Evolutionary conservation across 176 grass and related monocot genomes (phyloP).

Genomic region (Puya raimondii): DNA sequence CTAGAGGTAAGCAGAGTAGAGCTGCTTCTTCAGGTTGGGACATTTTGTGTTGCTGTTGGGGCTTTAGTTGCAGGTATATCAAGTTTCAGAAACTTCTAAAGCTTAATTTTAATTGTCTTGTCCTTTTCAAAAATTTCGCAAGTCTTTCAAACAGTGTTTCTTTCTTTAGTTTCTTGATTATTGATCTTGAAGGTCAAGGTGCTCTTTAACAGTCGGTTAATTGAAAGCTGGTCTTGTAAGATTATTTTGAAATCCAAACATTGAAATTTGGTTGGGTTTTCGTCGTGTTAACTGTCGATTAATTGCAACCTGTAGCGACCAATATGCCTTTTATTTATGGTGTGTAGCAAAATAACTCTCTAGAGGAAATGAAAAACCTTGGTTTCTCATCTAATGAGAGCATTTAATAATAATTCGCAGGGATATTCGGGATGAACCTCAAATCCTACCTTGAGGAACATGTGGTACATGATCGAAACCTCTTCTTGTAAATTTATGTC

Average conservation of each 20-base stretch:
- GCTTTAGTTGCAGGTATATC: slow-evolving; percentile 83
- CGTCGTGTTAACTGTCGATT: background rate
- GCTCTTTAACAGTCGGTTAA: background rate
- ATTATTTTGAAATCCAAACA: background rate
- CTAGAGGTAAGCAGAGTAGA: slow-evolving; percentile 92
- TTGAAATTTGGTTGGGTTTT: background rate
- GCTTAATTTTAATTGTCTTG: background rate
- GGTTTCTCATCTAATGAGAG: background rate
- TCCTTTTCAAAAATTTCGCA: background rate
- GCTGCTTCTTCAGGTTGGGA: slow-evolving; percentile 92
- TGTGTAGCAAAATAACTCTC: background rate
- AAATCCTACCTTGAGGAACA: slow-evolving; percentile 73
- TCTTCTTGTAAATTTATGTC: slow-evolving; percentile 13
- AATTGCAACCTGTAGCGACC: background rate
- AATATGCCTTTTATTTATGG: background rate
- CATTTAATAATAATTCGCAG: slow-evolving; percentile 22
- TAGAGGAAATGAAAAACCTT: background rate
- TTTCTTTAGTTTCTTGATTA: background rate
- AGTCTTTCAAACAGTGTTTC: background rate
- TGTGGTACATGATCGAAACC: slow-evolving; percentile 35
- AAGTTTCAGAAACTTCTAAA: slow-evolving; percentile 11
- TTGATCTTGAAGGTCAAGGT: background rate
- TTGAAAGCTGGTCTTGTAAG: background rate
- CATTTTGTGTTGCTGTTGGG: slow-evolving; percentile 83
- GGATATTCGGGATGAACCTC: slow-evolving; percentile 99